Percentiles rank a stretch among this genome's conserved stretches.
Evolutionary conservation across 176 grass and related monocot species (phyloP).

Genomic region (Eragrostis nindensis): DNA sequence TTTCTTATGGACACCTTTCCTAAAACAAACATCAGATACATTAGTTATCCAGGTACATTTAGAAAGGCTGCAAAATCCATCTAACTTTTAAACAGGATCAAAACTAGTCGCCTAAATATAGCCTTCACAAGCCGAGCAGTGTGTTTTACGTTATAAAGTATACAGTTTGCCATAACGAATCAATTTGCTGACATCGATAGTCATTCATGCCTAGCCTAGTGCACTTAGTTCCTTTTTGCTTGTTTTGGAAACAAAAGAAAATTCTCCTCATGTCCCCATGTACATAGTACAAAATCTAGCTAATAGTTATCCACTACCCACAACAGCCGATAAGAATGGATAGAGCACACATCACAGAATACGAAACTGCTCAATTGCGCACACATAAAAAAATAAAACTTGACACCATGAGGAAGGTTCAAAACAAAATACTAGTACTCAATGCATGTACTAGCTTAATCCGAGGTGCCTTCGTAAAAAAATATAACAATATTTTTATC

Average conservation of each 20-base stretch:
- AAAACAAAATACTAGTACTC: not conserved
- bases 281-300: not conserved
- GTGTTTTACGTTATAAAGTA: not conserved
- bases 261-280: too few species aligned
- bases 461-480: not conserved
- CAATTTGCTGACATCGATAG: constrained; percentile 11
- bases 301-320: not conserved
- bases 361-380: not conserved
- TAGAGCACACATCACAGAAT: not conserved
- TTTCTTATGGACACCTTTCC: not conserved
- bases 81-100: not conserved
- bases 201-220: not conserved
- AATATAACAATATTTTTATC: not conserved
- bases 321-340: not conserved
- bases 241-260: not conserved
- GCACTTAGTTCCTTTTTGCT: not conserved
- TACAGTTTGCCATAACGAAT: not conserved
- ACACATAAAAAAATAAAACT: not conserved
- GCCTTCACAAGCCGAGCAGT: not conserved
- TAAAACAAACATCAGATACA: not conserved
- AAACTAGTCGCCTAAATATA: not conserved
- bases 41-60: not conserved
- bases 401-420: not conserved
- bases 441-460: not conserved
- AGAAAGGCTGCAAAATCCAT: not conserved